Evolutionary conservation across 805 yeast species (phyloP).

Genomic region (Wickerhamiella azyma): DNA sequence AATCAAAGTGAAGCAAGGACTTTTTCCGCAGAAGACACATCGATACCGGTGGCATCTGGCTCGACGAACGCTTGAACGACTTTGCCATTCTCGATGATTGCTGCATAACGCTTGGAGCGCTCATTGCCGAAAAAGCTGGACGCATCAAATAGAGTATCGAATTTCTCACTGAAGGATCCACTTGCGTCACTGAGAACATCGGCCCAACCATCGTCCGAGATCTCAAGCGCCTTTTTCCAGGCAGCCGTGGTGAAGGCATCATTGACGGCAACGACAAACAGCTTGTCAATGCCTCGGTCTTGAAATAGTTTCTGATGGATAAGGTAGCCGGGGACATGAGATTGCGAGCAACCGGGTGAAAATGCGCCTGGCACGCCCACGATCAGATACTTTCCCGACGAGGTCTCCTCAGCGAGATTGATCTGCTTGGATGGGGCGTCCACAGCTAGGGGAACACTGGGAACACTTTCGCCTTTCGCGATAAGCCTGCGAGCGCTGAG

Average conservation of each 20-base stretch:
- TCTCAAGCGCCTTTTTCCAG: conserved; percentile 40
- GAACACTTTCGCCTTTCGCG: conserved; percentile 48
- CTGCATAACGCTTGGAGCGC: conserved; percentile 64
- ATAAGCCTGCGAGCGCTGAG: conserved; percentile 25
- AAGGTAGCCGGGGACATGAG: conserved; percentile 65
- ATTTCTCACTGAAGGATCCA: conserved; percentile 52
- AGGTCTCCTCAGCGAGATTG: conserved; percentile 37
- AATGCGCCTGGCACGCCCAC: conserved; percentile 67
- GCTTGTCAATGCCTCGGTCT: conserved; percentile 35
- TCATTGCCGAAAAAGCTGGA: conserved; percentile 51
- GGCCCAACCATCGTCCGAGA: conserved; percentile 27
- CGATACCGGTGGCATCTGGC: conserved; percentile 61
- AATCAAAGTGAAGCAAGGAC: conserved; percentile 20
- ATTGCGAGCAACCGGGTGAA: conserved; percentile 63
- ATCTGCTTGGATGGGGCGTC: conserved; percentile 53
- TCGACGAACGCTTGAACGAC: conserved; percentile 57
- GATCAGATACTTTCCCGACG: conserved; percentile 38
- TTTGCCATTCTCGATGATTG: conserved; percentile 63
- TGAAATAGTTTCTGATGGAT: conserved; percentile 37
- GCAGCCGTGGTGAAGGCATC: conserved; percentile 78
- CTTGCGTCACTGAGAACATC: conserved; percentile 62
- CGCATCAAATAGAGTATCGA: conserved; percentile 66
- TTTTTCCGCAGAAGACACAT: conserved; percentile 24
- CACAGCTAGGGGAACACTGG: conserved; percentile 40
- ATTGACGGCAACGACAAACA: conserved; percentile 70